Base-by-base conservation (phyloP, 192 early-diverging fungal genomes). In the Backusella liffmaniae region DNA sequence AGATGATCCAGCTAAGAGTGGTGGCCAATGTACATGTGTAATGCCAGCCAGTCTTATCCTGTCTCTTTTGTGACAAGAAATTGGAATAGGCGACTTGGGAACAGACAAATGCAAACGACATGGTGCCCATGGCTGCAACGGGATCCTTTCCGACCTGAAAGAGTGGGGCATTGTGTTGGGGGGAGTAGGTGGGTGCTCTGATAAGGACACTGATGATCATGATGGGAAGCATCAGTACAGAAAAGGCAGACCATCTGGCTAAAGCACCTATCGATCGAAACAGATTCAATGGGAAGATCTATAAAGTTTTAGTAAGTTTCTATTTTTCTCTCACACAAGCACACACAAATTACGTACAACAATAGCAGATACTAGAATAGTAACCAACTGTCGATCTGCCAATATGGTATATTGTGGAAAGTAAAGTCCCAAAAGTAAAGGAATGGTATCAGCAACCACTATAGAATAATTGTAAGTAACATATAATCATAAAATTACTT, bases 51-150 rank as follows among this genome's bases (percentile, higher is more conserved):
- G 35, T 46, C 3, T 83, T 71, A 5, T 86, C 81, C 41, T 86
- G 87, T 42, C 84, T 62, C 13, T 76, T 67, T 72, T 89, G 76
- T 0, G 90, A 85, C 34, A 82, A 69, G 69, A 86, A 92, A 56
- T 84, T 90, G 70, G 85, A 82, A 69, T 86, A 90, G 18, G 84
- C 85, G 34, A 89, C 87, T 70, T 92, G 91, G 23, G 89, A 76
- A 44, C 88, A 90, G 13, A 88, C 84, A 82, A 90, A 91, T 1
- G 91, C 89, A 72, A 92, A 92, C 0, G 90, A 86, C 79, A 91
- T 90, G 67, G 91, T 86, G 49, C 90, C 91, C 34, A 91, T 80
- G 4, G 90, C 89, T 0, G 89, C 86, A 66, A 92, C 72, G 29
- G 90, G 80, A 82, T 89, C 89, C 39, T 83, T 74, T 3, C 91